Base-by-base conservation (phyloP, 2,329 filamentous ascomycete genomes). In the Arthroderma uncinatum region DNA sequence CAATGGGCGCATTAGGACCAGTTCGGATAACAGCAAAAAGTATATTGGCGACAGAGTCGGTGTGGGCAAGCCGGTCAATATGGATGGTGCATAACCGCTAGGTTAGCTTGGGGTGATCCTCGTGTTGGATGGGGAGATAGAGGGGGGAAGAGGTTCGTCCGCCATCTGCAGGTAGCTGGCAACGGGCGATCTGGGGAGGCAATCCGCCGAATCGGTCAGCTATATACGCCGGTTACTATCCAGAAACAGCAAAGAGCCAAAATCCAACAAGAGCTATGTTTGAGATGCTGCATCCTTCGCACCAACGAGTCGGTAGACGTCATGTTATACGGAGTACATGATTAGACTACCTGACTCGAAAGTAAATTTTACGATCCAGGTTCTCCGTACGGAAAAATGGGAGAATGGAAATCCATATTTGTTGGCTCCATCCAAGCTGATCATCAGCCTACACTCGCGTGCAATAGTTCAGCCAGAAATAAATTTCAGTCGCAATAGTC, bases 241-340 rank as follows among this genome's bases (percentile, higher is more conserved):
- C 44, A 16, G 25, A 30, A 48, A 30, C 44, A 48, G 44, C 25
- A 48, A 30, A 48, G 44, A 21, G 44, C 44, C 44, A 48, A 21
- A 48, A 48, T 14, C 21, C 23, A 12, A 28, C 21, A 19, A 25
- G 23, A 48, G 44, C 44, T 48, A 48, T 21, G 21, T 48, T 28
- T 48, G 44, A 48, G 23, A 48, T 48, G 44, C 23, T 30, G 44
- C 25, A 48, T 48, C 44, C 25, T 48, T 48, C 44, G 44, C 19
- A 44, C 14, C 36, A 16, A 6, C 36, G n/a, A 10, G 8, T 39
- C 36, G 36, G 14, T 16, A 4, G n/a, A 12, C 36, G 14, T 39
- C n/a, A 16, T 16, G 30, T 39, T 25, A 10, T 48, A 14, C 44
- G 14, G 10, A 44, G n/a, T 44, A 14, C 21, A 30, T 34, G 33